These are phyloP conservation scores for Diophrys sp. DNA, from an alignment of 73 alveolate genomes.

Conservation along the genomic window DNA sequence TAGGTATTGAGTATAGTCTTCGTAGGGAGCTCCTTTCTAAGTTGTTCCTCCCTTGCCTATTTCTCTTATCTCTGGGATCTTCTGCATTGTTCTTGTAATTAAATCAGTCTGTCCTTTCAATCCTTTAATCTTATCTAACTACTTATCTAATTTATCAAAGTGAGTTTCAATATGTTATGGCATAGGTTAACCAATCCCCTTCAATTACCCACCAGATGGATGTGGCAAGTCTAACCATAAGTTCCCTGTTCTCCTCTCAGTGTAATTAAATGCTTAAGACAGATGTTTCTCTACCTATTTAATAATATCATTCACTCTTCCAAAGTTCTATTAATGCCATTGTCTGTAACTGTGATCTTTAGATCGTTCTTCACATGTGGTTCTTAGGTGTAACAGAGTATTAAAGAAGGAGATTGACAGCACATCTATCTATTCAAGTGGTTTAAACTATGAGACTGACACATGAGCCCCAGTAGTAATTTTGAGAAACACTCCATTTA, in stretches of 20 bases:
- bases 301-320: conserved; percentile 27
- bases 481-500: conserved; percentile 62
- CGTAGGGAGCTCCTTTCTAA: too few species aligned
- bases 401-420: conserved; percentile 59
- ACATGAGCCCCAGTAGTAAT: conserved; percentile 61
- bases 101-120: conserved; percentile 31
- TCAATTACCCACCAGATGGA: conserved; percentile 5
- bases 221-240: conserved; percentile 61
- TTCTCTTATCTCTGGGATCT: conserved; percentile 29
- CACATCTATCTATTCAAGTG: conserved; percentile 47
- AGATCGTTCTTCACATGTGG: conserved; percentile 36
- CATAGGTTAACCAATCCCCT: not conserved
- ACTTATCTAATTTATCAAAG: conserved; percentile 53
- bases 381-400: conserved; percentile 39
- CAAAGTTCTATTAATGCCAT: conserved; percentile 58
- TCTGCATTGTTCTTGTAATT: conserved; percentile 39
- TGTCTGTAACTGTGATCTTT: conserved; percentile 15
- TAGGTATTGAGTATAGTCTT: too few species aligned
- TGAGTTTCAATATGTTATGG: conserved; percentile 30
- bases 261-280: conserved; percentile 28
- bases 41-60: not conserved
- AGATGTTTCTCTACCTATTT: conserved; percentile 29
- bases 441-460: conserved; percentile 40
- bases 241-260: conserved; percentile 52
- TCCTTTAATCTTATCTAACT: conserved; percentile 27